phyloP scores from a whole-genome alignment of 164 flowering plant species.

The Tinospora cordifolia region DNA sequence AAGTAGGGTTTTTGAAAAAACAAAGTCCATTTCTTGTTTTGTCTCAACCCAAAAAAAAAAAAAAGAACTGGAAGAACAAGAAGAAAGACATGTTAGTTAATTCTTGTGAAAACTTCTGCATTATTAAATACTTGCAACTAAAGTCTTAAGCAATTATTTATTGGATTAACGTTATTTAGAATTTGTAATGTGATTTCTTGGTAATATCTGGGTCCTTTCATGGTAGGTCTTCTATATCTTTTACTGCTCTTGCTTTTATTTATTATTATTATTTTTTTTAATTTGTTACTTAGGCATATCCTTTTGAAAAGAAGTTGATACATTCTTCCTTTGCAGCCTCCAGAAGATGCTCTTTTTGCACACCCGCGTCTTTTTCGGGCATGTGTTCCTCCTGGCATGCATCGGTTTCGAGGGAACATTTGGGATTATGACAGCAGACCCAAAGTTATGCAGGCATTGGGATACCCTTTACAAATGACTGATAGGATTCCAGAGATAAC shows the following conservation, averaged over 20 bases:
- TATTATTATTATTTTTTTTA: no score
- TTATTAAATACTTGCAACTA: background rate
- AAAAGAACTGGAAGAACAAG: no score
- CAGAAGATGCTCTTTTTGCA: conserved; percentile 41
- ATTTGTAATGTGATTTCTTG: background rate
- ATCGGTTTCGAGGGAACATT: conserved; percentile 84
- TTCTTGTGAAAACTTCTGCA: background rate
- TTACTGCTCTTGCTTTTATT: background rate
- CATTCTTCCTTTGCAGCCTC: conserved; percentile 16
- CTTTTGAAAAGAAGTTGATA: background rate
- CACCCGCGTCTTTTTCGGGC: conserved; percentile 67
- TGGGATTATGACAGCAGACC: conserved; percentile 93
- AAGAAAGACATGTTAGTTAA: background rate
- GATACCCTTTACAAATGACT: conserved; percentile 63
- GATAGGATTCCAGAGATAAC: conserved; percentile 88
- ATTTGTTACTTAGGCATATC: background rate
- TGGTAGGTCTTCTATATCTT: background rate
- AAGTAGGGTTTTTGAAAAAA: no score
- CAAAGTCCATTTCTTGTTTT: no score
- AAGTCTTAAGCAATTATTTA: background rate
- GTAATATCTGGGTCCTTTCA: background rate
- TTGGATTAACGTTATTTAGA: background rate
- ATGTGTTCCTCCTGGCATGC: conserved; percentile 63
- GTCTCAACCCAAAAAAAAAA: no score
- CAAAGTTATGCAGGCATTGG: conserved; percentile 71